Percentiles rank a stretch among this genome's conserved stretches.
phyloP scores from a whole-genome alignment of 1,284 basidiomycete species.

The Sporisorium reilianum region DNA sequence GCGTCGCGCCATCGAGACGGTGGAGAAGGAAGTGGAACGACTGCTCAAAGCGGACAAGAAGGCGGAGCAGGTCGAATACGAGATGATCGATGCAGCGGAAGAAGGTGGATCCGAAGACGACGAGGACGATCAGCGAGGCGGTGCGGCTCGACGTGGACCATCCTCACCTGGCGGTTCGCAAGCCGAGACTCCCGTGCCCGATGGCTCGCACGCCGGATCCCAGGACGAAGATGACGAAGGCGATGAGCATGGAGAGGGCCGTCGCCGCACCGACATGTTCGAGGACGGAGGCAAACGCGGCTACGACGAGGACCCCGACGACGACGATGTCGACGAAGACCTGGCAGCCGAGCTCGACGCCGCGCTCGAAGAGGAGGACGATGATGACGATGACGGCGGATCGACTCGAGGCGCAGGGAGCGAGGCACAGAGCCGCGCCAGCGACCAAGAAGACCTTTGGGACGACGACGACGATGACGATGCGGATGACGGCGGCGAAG shows the following conservation, averaged over 20 bases:
- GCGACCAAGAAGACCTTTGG: slow-evolving; percentile 61
- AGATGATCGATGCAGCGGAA: slow-evolving; percentile 62
- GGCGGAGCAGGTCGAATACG: slow-evolving; percentile 77
- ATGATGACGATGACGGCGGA: slow-evolving; percentile 75
- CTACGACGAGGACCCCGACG: slow-evolving; percentile 71
- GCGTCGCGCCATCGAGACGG: slow-evolving; percentile 91
- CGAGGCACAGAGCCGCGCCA: slow-evolving; percentile 56
- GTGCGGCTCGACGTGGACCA: slow-evolving; percentile 46
- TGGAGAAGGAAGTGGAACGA: slow-evolving; percentile 95
- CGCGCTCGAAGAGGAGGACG: slow-evolving; percentile 69
- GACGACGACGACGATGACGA: slow-evolving; percentile 66
- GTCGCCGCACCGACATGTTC: slow-evolving; percentile 65
- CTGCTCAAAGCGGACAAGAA: slow-evolving; percentile 86
- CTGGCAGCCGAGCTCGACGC: slow-evolving; percentile 72
- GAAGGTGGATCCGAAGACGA: slow-evolving; percentile 59
- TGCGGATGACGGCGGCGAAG: slow-evolving; percentile 81
- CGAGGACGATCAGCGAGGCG: slow-evolving; percentile 43
- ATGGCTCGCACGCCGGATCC: slow-evolving; percentile 33
- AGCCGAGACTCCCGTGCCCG: slow-evolving; percentile 41
- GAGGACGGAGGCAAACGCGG: slow-evolving; percentile 68
- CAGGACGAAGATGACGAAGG: slow-evolving; percentile 46
- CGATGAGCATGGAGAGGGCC: slow-evolving; percentile 22
- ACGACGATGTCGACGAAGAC: slow-evolving; percentile 74
- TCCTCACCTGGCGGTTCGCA: slow-evolving; percentile 46
- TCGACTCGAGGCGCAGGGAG: slow-evolving; percentile 65